A percentile compares a stretch with the other conserved stretches of the same genome.
phyloP scores from a whole-genome alignment of 176 grass and related monocot species.

The Chrysopogon serrulatus region DNA sequence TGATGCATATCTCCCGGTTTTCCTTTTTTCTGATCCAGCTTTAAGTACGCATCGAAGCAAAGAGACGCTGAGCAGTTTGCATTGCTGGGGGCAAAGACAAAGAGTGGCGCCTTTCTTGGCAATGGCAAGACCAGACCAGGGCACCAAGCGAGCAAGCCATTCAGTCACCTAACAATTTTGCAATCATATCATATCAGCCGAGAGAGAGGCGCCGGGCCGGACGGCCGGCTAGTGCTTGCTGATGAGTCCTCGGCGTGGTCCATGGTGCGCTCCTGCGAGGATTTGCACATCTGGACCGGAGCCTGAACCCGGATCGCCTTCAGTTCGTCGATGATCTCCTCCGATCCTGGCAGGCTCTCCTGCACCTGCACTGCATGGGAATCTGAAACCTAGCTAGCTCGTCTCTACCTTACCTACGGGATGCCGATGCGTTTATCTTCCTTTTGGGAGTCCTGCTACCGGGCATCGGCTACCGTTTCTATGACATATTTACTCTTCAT shows the following conservation, averaged over 20 bases:
- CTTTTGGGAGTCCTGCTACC: no score
- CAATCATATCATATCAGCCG: constrained; percentile 1
- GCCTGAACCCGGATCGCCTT: neutral
- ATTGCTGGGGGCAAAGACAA: neutral
- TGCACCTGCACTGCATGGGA: neutral
- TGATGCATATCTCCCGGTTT: neutral
- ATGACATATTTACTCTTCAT: no score
- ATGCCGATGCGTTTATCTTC: neutral
- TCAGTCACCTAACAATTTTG: constrained; percentile 27
- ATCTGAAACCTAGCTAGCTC: neutral
- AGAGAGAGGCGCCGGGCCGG: neutral
- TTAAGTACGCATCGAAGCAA: constrained; percentile 6
- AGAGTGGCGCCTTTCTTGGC: neutral
- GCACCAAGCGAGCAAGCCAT: neutral
- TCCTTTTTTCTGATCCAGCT: neutral
- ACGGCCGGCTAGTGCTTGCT: constrained; percentile 42
- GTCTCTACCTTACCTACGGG: neutral
- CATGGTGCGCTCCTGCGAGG: constrained; percentile 45
- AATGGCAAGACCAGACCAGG: neutral
- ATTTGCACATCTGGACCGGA: constrained; percentile 29
- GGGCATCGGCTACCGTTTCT: no score
- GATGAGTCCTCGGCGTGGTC: constrained; percentile 25
- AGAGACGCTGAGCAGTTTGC: neutral
- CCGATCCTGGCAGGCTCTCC: neutral
- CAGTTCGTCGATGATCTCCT: neutral